A percentile compares a stretch with the other conserved stretches of the same genome.
Conservation (phyloP, 352 stramenopile species). For the Phytophthora vignae region DNA sequence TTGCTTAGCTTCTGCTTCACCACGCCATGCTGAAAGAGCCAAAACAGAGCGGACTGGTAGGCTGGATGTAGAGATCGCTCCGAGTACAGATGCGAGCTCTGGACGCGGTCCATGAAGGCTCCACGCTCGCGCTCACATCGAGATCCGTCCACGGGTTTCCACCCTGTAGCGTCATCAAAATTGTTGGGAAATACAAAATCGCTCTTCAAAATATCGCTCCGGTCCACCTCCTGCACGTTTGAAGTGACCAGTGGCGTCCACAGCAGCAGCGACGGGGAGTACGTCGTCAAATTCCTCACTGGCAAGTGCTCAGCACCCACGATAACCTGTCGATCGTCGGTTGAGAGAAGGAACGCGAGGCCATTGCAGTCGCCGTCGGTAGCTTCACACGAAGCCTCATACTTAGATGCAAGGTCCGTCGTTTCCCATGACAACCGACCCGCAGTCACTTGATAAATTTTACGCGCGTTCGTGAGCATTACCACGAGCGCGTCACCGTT, state of each 20-base stretch:
- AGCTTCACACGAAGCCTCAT: conserved; percentile 38
- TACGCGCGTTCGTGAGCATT: conserved; percentile 50
- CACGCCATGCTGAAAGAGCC: conserved; percentile 57
- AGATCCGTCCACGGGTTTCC: conserved; percentile 40
- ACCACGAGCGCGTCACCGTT: conserved; percentile 30
- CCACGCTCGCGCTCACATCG: conserved; percentile 59
- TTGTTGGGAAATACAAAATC: conserved; percentile 65
- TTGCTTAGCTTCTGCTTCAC: conserved; percentile 36
- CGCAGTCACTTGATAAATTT: conserved; percentile 58
- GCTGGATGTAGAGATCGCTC: conserved; percentile 58
- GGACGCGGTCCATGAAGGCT: conserved; percentile 48
- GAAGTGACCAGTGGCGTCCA: conserved; percentile 52
- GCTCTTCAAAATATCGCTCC: conserved; percentile 54
- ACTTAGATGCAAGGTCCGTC: conserved; percentile 41
- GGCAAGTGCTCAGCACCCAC: conserved; percentile 43
- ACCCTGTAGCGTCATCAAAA: conserved; percentile 43
- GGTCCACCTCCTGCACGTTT: conserved; percentile 63
- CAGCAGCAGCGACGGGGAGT: conserved; percentile 32
- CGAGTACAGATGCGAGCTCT: conserved; percentile 56
- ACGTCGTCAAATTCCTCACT: conserved; percentile 39
- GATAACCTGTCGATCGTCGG: conserved; percentile 30
- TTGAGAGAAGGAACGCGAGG: conserved; percentile 34
- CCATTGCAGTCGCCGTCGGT: conserved; percentile 33
- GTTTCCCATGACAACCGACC: conserved; percentile 51
- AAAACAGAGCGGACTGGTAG: conserved; percentile 59